Evolutionary conservation across 2,329 filamentous ascomycete genomes (phyloP).

Genomic region (Botrytis pseudocinerea): DNA sequence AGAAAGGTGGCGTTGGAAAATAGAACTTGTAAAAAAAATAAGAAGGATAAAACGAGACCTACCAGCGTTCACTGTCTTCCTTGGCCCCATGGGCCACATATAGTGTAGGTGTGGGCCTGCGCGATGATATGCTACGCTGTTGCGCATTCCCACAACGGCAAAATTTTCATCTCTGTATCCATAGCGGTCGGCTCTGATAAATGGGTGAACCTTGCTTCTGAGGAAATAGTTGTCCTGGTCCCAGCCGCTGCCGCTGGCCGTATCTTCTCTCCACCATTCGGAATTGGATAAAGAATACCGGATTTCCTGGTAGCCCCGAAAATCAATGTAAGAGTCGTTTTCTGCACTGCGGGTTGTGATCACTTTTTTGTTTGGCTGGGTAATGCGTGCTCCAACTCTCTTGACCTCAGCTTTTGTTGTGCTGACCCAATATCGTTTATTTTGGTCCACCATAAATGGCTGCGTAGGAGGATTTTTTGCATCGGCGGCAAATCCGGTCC

Average conservation of each 20-base stretch:
- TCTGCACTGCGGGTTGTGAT: not conserved
- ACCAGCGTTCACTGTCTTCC: not conserved
- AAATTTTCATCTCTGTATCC: not conserved
- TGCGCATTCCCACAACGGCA: not conserved
- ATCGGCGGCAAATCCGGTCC: not conserved
- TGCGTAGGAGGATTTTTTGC: not conserved
- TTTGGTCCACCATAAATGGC: not conserved
- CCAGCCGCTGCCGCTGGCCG: not conserved
- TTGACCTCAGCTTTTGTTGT: slow-evolving; percentile 8
- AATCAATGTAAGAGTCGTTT: not conserved
- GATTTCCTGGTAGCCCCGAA: not conserved
- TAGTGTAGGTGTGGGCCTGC: not conserved
- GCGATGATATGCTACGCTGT: not conserved
- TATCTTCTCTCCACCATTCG: slow-evolving; percentile 6
- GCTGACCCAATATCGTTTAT: slow-evolving; percentile 14
- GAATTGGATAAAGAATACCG: not conserved
- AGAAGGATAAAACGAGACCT: not conserved
- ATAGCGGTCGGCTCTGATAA: not conserved
- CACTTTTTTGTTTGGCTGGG: not conserved
- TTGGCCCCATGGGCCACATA: not conserved
- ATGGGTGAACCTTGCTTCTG: slow-evolving; percentile 5
- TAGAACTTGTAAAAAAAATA: not conserved
- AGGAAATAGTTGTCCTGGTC: slow-evolving; percentile 21
- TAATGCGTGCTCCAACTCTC: not conserved
- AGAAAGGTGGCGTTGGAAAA: not conserved